Evolutionary conservation across 805 yeast genomes (phyloP).

Genomic region (Pichia exigua): DNA sequence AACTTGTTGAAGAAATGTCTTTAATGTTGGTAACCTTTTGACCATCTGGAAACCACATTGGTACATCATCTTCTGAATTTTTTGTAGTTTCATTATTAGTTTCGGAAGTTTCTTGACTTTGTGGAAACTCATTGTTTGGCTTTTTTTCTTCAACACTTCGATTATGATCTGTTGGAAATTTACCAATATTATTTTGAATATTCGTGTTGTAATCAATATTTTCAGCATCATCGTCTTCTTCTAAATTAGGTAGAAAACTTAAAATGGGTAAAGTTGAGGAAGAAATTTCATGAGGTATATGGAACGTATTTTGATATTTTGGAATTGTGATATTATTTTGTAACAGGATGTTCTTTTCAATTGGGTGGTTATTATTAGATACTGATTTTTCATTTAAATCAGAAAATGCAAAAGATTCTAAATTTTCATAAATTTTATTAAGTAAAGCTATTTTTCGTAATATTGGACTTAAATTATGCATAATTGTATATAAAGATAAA

Average conservation of each 20-base stretch:
- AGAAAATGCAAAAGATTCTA: constrained; percentile 7
- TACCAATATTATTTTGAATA: neutral
- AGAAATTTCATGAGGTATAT: constrained; percentile 5
- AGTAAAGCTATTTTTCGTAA: constrained; percentile 13
- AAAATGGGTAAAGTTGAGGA: constrained; percentile 5
- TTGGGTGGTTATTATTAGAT: neutral
- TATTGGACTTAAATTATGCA: constrained; percentile 23
- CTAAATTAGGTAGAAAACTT: neutral
- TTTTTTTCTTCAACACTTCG: neutral
- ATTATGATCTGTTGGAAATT: neutral
- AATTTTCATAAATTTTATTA: constrained; percentile 2
- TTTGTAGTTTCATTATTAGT: neutral
- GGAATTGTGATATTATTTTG: neutral
- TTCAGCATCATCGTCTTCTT: neutral
- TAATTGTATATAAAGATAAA: constrained; percentile 25
- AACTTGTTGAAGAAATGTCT: constrained; percentile 29
- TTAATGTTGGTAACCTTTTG: constrained; percentile 26
- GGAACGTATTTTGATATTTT: constrained; percentile 2
- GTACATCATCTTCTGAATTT: constrained; percentile 6
- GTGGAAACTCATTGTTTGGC: neutral
- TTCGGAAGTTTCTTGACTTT: neutral
- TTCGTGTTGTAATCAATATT: neutral
- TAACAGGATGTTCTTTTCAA: neutral
- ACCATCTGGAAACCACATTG: constrained; percentile 28
- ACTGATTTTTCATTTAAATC: neutral